Evolutionary conservation across 2,329 filamentous ascomycete genomes (phyloP).

Genomic region (Exophiala spinifera): DNA sequence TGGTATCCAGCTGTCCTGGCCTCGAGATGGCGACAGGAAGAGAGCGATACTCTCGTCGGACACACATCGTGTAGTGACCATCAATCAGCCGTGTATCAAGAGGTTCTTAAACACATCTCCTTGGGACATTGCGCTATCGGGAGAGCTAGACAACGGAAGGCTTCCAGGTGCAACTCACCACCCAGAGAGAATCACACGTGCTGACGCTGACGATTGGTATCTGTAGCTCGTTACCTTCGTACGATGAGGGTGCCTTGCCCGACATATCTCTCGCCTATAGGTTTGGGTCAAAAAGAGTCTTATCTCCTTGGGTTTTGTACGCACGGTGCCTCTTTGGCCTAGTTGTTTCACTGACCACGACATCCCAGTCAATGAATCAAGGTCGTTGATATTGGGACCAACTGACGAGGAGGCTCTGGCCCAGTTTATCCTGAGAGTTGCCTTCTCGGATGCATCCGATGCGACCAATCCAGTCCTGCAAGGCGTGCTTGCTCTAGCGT

Average conservation of each 20-base stretch:
- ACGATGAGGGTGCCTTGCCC: constrained; percentile 17
- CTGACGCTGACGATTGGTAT: constrained; percentile 8
- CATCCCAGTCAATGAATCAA: constrained; percentile 17
- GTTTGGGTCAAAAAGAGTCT: constrained; percentile 13
- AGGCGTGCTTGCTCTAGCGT: constrained; percentile 21
- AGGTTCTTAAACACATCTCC: constrained; percentile 19
- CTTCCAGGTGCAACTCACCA: constrained; percentile 11
- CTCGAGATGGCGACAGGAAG: constrained; percentile 21
- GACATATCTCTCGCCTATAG: constrained; percentile 15
- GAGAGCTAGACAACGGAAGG: constrained; percentile 15
- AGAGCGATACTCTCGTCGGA: constrained; percentile 15
- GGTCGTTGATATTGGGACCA: constrained; percentile 19
- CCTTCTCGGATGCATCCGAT: constrained; percentile 17
- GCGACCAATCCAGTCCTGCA: constrained; percentile 19
- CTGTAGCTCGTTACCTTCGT: constrained; percentile 18
- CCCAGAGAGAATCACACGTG: constrained; percentile 7
- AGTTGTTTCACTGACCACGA: constrained; percentile 10
- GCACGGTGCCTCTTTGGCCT: constrained; percentile 4
- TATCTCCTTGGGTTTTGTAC: constrained; percentile 20
- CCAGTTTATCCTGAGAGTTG: constrained; percentile 15
- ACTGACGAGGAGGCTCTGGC: constrained; percentile 15
- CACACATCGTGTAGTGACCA: neutral
- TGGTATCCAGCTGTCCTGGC: constrained; percentile 24
- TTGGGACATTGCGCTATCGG: constrained; percentile 18
- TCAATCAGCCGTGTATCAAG: constrained; percentile 9